Evolutionary conservation across 2,329 filamentous ascomycete genomes (phyloP).

Genomic region (Cordyceps cateniannulata): DNA sequence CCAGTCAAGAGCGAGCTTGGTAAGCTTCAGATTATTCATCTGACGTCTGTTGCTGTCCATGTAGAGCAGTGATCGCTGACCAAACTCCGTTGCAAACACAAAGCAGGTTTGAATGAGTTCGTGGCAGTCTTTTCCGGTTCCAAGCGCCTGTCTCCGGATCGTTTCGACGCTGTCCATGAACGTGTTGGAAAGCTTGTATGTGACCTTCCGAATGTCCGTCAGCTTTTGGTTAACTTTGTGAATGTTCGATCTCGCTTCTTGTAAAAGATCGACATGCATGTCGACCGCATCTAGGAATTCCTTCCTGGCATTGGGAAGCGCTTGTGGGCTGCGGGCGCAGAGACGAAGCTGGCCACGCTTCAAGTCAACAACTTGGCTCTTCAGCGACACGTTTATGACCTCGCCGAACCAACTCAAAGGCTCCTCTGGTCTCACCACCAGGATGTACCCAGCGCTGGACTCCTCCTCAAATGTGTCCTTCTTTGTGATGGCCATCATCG

Average conservation of each 20-base stretch:
- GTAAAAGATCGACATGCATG: constrained; percentile 78
- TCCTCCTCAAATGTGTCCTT: constrained; percentile 59
- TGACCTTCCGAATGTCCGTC: constrained; percentile 90
- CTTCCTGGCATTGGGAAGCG: constrained; percentile 69
- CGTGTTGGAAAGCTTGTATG: constrained; percentile 92
- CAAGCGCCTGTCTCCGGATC: constrained; percentile 70
- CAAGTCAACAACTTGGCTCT: constrained; percentile 75
- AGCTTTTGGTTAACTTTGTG: constrained; percentile 86
- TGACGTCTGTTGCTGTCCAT: constrained; percentile 93
- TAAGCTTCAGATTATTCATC: constrained; percentile 95
- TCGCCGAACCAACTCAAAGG: constrained; percentile 76
- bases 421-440: constrained; percentile 78
- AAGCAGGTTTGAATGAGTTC: constrained; percentile 98
- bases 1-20: constrained; percentile 91
- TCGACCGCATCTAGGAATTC: constrained; percentile 73
- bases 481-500: constrained; percentile 67
- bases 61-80: constrained; percentile 86
- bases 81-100: constrained; percentile 97
- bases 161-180: constrained; percentile 99
- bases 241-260: constrained; percentile 89
- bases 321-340: constrained; percentile 80
- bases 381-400: constrained; percentile 62
- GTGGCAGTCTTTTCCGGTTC: constrained; percentile 72
- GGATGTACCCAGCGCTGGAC: constrained; percentile 65
- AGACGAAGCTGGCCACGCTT: constrained; percentile 81